Evolutionary conservation across 176 grass and related monocot species (phyloP).

Genomic region (Eleusine indica): DNA sequence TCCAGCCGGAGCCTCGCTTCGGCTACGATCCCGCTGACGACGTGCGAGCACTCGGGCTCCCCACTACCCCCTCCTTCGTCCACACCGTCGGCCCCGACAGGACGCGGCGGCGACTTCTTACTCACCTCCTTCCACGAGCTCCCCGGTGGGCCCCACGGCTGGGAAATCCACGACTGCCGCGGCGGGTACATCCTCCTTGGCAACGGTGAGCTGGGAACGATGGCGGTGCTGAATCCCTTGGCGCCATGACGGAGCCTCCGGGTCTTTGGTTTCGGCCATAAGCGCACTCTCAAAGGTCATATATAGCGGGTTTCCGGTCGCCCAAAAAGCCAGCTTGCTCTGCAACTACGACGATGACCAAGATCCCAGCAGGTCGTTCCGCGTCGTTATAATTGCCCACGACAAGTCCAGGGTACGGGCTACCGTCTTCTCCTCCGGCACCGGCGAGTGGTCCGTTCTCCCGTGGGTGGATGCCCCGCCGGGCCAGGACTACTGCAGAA

Average conservation of each 20-base stretch:
- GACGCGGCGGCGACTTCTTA: slow-evolving; percentile 4
- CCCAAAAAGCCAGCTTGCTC: not conserved
- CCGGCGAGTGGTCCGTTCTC: not conserved
- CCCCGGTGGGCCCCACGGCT: not conserved
- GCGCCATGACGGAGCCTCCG: no score
- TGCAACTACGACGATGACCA: not conserved
- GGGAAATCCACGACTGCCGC: not conserved
- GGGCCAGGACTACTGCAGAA: no score
- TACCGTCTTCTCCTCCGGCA: not conserved
- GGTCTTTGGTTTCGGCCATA: not conserved
- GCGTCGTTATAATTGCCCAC: not conserved
- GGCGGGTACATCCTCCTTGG: not conserved
- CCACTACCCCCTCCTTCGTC: not conserved
- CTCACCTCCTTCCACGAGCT: not conserved
- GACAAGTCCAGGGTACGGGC: not conserved
- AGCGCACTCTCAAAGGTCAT: not conserved
- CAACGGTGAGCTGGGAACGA: not conserved
- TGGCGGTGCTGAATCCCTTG: not conserved
- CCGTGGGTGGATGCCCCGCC: not conserved
- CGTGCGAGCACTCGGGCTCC: not conserved
- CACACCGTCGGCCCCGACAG: not conserved
- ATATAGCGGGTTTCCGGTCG: not conserved
- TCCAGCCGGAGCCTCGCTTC: no score
- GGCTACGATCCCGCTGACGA: no score
- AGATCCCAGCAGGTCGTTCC: not conserved